phyloP scores from a whole-genome alignment of 306 rosid species.

The Comarum palustre region DNA sequence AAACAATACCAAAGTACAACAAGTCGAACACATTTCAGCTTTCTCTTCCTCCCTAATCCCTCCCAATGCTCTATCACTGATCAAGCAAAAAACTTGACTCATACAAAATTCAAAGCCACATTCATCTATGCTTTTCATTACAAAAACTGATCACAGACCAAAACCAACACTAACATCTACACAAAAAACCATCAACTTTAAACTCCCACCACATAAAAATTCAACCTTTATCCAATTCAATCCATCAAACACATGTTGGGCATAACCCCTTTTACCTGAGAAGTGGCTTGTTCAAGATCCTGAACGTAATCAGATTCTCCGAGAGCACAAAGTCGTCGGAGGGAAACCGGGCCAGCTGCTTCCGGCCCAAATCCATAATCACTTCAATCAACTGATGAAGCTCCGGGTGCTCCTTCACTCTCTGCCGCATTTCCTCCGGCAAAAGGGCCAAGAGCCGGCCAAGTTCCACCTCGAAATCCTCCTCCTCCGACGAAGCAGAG shows the following conservation, averaged over 20 bases:
- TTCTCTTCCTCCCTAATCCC: neutral
- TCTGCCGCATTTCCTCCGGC: slow-evolving; percentile 78
- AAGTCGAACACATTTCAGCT: neutral
- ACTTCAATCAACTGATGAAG: slow-evolving; percentile 71
- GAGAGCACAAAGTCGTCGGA: slow-evolving; percentile 75
- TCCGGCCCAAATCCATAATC: slow-evolving; percentile 93
- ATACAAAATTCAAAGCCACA: neutral
- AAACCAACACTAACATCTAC: neutral
- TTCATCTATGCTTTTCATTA: neutral
- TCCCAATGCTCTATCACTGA: neutral
- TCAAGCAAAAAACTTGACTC: neutral
- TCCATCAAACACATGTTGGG: slow-evolving; percentile 31
- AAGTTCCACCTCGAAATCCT: slow-evolving; percentile 61
- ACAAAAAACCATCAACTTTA: slow-evolving; percentile 2
- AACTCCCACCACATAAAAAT: neutral
- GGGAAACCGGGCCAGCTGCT: slow-evolving; percentile 87
- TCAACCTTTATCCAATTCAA: neutral
- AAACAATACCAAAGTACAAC: neutral
- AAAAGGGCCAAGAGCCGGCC: slow-evolving; percentile 66
- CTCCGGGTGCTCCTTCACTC: slow-evolving; percentile 65
- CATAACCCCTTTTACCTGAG: slow-evolving; percentile 50
- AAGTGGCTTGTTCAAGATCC: slow-evolving; percentile 77
- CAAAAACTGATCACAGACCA: neutral
- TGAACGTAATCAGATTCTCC: slow-evolving; percentile 57
- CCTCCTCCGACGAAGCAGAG: slow-evolving; percentile 37